Base-by-base conservation (phyloP, 305 asterid genomes). In the Fraxinus xanthoxyloides region DNA sequence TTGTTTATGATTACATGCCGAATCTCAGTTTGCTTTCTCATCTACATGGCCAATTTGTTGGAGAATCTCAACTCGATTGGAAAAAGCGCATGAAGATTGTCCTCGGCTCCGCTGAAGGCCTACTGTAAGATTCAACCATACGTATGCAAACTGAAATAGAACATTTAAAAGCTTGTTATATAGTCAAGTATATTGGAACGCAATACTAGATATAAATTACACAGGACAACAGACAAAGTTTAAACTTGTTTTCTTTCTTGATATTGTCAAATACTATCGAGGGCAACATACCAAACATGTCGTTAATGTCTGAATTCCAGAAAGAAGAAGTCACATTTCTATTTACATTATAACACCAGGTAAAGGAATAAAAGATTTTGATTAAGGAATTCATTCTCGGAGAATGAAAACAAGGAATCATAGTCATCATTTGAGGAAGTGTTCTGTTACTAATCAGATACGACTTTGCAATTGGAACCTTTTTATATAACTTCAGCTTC, bases 1-100 rank as follows among this genome's bases (percentile, higher is more conserved):
- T 93, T 73, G 97, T 92, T 30, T 92, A 92, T 78, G 97, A 93
- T 82, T 92, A 91, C 87, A 93, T 93, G 97, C 93, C 97, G 8
- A 93, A 93, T 89, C 92, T 93, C 78, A 92, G 98, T 88, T 79
- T 93, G 67, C 90, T 93, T 0, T 92, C 98, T 13, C 98, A 93
- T 79, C 84, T 93, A 17, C 97, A 93, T 36, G 98, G 95, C 74
- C 97, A 93, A 79, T 90, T 86, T 67, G 89, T 90, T 3, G 89
- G 86, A 54, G 91, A 93, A 72, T 90, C 85, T 79, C 94, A 86
- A 72, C 88, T 93, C 0, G 94, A 92, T 76, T 93, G 98, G 98
- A 89, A 87, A 48, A 92, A 82, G 85, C 88, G 98, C 77, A 90
- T 93, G 87, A 89, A 88, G 46, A 80, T 93, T 75, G 93, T 90